Percentiles rank a stretch among this genome's conserved stretches.
Conservation (phyloP, 805 yeast species). For the Saccharomycopsis microspora region DNA sequence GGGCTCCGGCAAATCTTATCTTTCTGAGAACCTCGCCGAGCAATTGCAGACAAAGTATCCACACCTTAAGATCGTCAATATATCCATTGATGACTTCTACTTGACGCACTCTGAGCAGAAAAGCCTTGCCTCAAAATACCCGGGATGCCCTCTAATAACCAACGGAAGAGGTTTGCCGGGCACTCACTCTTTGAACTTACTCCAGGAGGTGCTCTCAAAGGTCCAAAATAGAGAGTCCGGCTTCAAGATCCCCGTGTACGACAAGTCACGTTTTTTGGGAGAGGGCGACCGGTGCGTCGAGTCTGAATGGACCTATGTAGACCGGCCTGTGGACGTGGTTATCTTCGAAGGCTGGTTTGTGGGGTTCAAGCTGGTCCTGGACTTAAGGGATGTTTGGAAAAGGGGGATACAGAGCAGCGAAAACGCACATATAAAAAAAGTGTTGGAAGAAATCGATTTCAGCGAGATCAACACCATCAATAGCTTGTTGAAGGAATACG, state of each 20-base stretch:
- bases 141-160: slow-evolving; percentile 40
- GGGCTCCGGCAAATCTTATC: slow-evolving; percentile 66
- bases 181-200: slow-evolving; percentile 64
- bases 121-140: slow-evolving; percentile 27
- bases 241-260: slow-evolving; percentile 54
- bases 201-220: slow-evolving; percentile 23
- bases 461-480: slow-evolving; percentile 34
- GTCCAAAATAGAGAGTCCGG: slow-evolving; percentile 19
- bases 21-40: slow-evolving; percentile 31
- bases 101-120: slow-evolving; percentile 53
- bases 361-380: slow-evolving; percentile 41
- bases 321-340: slow-evolving; percentile 44
- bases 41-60: slow-evolving; percentile 28
- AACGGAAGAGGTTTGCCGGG: slow-evolving; percentile 89
- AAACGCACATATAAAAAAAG: slow-evolving; percentile 17
- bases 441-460: slow-evolving; percentile 21
- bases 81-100: slow-evolving; percentile 85
- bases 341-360: slow-evolving; percentile 92
- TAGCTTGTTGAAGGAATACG: slow-evolving; percentile 37
- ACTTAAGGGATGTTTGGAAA: slow-evolving; percentile 19
- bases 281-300: slow-evolving; percentile 60
- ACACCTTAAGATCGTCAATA: slow-evolving; percentile 28
- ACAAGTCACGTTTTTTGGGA: slow-evolving; percentile 62
- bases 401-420: slow-evolving; percentile 6
- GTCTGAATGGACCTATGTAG: slow-evolving; percentile 28